Evolutionary conservation across 805 yeast genomes (phyloP).

Genomic region (Metschnikowia baotianmanensis): DNA sequence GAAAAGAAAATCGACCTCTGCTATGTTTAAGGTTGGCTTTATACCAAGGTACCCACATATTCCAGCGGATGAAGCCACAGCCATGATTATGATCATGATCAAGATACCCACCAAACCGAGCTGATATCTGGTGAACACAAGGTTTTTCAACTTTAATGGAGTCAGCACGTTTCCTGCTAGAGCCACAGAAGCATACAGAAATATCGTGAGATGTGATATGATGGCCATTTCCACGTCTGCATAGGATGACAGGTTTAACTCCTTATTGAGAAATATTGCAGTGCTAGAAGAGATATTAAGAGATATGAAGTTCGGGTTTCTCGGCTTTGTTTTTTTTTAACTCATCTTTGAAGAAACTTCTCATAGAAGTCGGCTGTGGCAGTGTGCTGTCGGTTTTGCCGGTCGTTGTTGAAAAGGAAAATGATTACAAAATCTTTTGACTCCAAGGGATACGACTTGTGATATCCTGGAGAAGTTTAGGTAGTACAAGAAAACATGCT

Average conservation of each 20-base stretch:
- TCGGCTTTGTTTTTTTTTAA: constrained; percentile 44
- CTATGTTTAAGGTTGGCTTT: constrained; percentile 86
- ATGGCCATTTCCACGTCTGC: constrained; percentile 71
- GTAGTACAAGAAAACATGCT: no score
- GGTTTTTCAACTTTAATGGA: constrained; percentile 24
- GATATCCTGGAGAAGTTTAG: no score
- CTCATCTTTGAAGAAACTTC: constrained; percentile 53
- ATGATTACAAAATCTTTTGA: constrained; percentile 79
- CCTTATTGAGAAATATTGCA: constrained; percentile 80
- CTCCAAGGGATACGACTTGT: no score
- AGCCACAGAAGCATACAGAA: constrained; percentile 80
- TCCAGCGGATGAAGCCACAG: constrained; percentile 80
- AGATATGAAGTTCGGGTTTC: constrained; percentile 60
- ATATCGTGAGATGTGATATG: constrained; percentile 81
- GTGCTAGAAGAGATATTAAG: constrained; percentile 78
- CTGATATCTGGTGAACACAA: constrained; percentile 59
- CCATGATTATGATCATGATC: constrained; percentile 72
- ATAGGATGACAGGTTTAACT: constrained; percentile 75
- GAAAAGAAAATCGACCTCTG: constrained; percentile 95
- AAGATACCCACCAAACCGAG: constrained; percentile 85
- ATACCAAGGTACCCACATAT: constrained; percentile 71
- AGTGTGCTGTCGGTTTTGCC: constrained; percentile 40
- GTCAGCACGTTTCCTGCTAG: constrained; percentile 60
- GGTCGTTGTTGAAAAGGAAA: constrained; percentile 57
- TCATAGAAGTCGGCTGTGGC: constrained; percentile 61